phyloP scores from a whole-genome alignment of 768 basidiomycete species.

The Suillus weaverae region DNA sequence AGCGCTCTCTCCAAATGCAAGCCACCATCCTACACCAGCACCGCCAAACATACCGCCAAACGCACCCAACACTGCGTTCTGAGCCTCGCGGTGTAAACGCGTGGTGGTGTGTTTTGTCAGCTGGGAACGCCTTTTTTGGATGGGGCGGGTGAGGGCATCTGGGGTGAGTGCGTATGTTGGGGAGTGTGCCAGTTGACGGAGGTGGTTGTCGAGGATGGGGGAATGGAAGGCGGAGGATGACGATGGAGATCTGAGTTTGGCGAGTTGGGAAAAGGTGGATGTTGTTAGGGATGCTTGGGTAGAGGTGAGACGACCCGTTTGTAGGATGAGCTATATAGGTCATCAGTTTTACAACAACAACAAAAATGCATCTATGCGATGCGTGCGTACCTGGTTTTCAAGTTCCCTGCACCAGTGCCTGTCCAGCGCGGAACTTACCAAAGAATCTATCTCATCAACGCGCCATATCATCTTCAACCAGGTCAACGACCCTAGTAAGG shows the following conservation, averaged over 20 bases:
- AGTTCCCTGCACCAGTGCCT: constrained; percentile 44
- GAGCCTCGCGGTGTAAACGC: constrained; percentile 63
- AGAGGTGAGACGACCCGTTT: constrained; percentile 57
- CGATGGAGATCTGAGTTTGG: constrained; percentile 37
- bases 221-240: constrained; percentile 38
- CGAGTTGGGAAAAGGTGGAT: constrained; percentile 42
- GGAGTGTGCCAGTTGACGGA: constrained; percentile 52
- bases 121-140: constrained; percentile 52
- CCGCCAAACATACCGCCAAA: constrained; percentile 50
- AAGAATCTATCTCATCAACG: constrained; percentile 40
- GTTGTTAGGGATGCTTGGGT: constrained; percentile 45
- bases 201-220: constrained; percentile 55
- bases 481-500: constrained; percentile 32
- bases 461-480: constrained; percentile 43
- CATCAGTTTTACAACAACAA: background rate
- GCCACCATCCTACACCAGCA: constrained; percentile 57
- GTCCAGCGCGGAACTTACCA: constrained; percentile 34
- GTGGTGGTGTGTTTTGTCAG: constrained; percentile 56
- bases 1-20: constrained; percentile 40
- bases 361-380: background rate
- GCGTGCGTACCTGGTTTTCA: constrained; percentile 46
- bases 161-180: constrained; percentile 48
- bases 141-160: constrained; percentile 48
- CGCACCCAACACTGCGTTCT: constrained; percentile 53
- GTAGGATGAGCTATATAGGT: constrained; percentile 56